Conservation (phyloP, 2,329 filamentous ascomycete genomes). For the Aspergillus intermedius region DNA sequence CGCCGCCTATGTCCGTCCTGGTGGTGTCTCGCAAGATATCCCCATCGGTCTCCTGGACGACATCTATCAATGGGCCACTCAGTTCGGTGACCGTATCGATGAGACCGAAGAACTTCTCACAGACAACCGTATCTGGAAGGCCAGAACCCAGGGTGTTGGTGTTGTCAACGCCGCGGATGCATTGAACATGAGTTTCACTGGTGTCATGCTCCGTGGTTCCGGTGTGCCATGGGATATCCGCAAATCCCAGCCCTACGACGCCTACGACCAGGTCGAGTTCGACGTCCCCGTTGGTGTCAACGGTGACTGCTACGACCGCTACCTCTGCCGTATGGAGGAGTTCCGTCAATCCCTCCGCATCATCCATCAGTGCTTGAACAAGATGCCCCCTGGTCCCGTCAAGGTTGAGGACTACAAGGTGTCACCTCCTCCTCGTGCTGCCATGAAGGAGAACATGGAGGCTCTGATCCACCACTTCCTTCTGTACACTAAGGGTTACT, state of each 20-base stretch:
- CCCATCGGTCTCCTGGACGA: slow-evolving; percentile 91
- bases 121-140: slow-evolving; percentile 99
- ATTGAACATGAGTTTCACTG: slow-evolving; percentile 93
- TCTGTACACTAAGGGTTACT: slow-evolving; percentile 96
- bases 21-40: slow-evolving; percentile 92
- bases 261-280: slow-evolving; percentile 96
- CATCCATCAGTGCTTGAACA: slow-evolving; percentile 97
- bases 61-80: slow-evolving; percentile 99
- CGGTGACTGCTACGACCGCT: slow-evolving; percentile 98
- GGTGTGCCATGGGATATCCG: slow-evolving; percentile 94
- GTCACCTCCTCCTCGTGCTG: slow-evolving; percentile 84
- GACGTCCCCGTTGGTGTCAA: slow-evolving; percentile 95
- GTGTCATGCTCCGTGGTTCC: slow-evolving; percentile 95
- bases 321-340: slow-evolving; percentile 98
- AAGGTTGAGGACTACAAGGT: slow-evolving; percentile 99
- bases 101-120: slow-evolving; percentile 98
- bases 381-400: slow-evolving; percentile 93
- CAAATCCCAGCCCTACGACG: slow-evolving; percentile 95
- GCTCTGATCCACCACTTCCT: slow-evolving; percentile 98
- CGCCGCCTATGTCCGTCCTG: slow-evolving; percentile 91
- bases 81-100: slow-evolving; percentile 96
- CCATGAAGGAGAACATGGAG: slow-evolving; percentile 99
- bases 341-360: slow-evolving; percentile 97
- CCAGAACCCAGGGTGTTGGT: slow-evolving; percentile 82
- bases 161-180: slow-evolving; percentile 87